These are phyloP conservation scores for Bipolaris cookei DNA, from an alignment of 2,329 filamentous ascomycete species.

Conservation along the genomic window DNA sequence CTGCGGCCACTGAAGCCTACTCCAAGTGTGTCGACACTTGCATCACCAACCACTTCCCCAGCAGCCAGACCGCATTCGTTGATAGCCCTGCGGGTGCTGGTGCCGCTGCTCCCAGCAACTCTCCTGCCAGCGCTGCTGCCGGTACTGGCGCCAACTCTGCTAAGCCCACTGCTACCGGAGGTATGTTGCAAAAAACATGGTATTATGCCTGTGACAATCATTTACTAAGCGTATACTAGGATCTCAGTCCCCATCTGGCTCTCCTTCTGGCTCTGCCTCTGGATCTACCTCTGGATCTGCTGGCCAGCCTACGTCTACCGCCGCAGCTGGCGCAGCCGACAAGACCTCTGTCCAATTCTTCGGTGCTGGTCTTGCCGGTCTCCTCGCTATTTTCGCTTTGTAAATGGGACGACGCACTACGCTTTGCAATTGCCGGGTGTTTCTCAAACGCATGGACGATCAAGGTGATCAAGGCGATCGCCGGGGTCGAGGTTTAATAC, in stretches of 20 bases:
- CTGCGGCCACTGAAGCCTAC: conserved; percentile 55
- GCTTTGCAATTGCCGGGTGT: background rate
- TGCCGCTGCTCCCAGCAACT: conserved; percentile 30
- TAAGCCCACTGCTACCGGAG: conserved; percentile 1
- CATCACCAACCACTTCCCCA: conserved; percentile 58
- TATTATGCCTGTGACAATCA: background rate
- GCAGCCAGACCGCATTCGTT: conserved; percentile 39
- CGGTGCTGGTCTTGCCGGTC: conserved; percentile 46
- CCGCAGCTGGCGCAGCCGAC: conserved; percentile 44
- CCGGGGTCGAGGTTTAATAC: conserved; percentile 3
- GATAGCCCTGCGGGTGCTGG: conserved; percentile 32
- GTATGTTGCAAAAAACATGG: conserved; percentile 1
- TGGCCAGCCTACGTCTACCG: conserved; percentile 31
- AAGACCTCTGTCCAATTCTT: conserved; percentile 38
- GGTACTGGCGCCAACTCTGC: conserved; percentile 27
- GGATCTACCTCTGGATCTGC: conserved; percentile 28
- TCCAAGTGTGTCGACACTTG: conserved; percentile 58
- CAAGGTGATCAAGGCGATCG: background rate
- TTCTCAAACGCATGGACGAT: conserved; percentile 1
- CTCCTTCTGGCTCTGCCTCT: conserved; percentile 7
- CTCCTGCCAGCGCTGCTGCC: conserved; percentile 24
- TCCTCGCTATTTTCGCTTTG: conserved; percentile 49
- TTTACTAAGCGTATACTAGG: conserved; percentile 14
- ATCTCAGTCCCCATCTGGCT: background rate
- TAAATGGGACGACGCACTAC: conserved; percentile 25